Percentiles rank a stretch among this genome's conserved stretches.
These are phyloP conservation scores for Scalesia atractyloides DNA, from an alignment of 129 eudicot species.

Conservation along the genomic window DNA sequence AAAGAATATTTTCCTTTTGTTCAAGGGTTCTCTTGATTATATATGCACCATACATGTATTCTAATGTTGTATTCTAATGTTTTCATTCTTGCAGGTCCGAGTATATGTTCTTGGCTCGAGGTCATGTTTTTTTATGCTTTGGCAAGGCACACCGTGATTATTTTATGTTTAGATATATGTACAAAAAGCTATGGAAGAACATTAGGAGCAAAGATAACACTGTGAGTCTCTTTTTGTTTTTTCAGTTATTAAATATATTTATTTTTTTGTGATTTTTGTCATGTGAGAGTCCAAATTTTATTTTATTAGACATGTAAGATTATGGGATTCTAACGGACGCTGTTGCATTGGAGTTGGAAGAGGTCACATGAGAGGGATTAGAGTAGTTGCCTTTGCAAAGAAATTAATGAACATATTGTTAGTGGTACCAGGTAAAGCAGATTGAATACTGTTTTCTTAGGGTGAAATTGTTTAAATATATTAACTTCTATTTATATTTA, in stretches of 20 bases:
- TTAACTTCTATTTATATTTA: no score
- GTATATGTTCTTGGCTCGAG: conserved; percentile 89
- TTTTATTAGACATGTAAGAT: conserved; percentile 55
- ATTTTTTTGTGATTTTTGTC: background rate
- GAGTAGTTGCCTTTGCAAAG: conserved; percentile 90
- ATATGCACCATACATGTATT: no score
- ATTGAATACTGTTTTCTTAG: background rate
- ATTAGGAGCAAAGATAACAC: no score
- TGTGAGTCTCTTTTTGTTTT: no score
- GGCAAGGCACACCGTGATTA: no score
- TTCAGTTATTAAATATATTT: background rate
- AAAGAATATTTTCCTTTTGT: no score
- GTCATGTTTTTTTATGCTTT: conserved; percentile 90
- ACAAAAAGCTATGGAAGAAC: no score
- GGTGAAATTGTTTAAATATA: no score
- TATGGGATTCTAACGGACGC: conserved; percentile 66
- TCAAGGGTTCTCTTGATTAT: no score
- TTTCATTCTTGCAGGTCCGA: conserved; percentile 55
- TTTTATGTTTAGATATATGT: no score
- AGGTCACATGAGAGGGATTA: conserved; percentile 89
- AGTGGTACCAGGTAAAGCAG: conserved; percentile 80
- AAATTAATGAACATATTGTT: conserved; percentile 56
- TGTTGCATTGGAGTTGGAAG: no score
- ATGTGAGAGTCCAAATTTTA: background rate
- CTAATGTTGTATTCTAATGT: conserved; percentile 14